Percentiles rank a stretch among this genome's conserved stretches.
Conservation (phyloP, 331 rosid species). For the Rosa hybrid region DNA sequence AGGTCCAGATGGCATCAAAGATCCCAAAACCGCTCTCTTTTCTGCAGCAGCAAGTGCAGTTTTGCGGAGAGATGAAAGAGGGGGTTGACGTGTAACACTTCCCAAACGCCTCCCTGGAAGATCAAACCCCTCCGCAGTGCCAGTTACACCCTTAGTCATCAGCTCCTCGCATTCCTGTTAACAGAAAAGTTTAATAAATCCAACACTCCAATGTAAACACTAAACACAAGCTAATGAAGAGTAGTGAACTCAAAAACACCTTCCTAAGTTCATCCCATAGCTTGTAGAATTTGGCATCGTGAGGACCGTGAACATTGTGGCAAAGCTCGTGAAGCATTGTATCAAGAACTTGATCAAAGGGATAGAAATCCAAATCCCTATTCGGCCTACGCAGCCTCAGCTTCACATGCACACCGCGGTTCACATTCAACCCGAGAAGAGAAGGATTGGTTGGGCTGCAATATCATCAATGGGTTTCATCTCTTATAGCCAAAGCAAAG, state of each 20-base stretch:
- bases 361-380: conserved; percentile 69
- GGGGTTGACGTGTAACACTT: conserved; percentile 64
- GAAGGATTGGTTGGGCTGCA: conserved; percentile 72
- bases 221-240: conserved; percentile 10
- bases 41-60: conserved; percentile 81
- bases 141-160: conserved; percentile 76
- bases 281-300: conserved; percentile 83
- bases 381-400: conserved; percentile 84
- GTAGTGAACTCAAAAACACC: conserved; percentile 41
- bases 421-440: conserved; percentile 88
- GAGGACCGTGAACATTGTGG: conserved; percentile 81
- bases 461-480: conserved; percentile 5
- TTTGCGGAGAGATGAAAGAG: conserved; percentile 67
- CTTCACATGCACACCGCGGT: conserved; percentile 80
- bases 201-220: background rate
- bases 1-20: conserved; percentile 86
- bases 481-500: background rate
- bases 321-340: conserved; percentile 99
- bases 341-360: conserved; percentile 74
- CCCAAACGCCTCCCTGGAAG: conserved; percentile 89
- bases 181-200: background rate
- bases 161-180: conserved; percentile 88
- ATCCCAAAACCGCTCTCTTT: conserved; percentile 59
- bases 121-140: conserved; percentile 80
- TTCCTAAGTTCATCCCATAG: conserved; percentile 96